A percentile compares a stretch with the other conserved stretches of the same genome.
Conservation (phyloP, 2,329 filamentous ascomycete genomes). For the Alternaria brassicicola region DNA sequence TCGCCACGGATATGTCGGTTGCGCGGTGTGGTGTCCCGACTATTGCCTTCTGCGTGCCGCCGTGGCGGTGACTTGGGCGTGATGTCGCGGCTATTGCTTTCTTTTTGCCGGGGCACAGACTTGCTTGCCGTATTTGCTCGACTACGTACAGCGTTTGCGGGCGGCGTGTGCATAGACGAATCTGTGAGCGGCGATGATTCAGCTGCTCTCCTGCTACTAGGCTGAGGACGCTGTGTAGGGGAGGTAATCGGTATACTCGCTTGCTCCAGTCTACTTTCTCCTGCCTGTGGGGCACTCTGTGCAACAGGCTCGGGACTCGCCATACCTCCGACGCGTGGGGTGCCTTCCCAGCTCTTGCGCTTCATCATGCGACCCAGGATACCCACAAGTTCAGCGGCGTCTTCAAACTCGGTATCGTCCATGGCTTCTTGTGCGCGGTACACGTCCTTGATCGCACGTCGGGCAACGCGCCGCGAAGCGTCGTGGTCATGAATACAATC, state of each 20-base stretch:
- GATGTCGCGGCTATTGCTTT: conserved; percentile 31
- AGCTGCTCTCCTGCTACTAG: conserved; percentile 31
- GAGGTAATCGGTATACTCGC: conserved; percentile 13
- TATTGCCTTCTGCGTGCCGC: conserved; percentile 32
- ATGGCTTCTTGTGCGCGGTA: conserved; percentile 91
- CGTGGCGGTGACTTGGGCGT: conserved; percentile 36
- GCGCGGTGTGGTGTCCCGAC: conserved; percentile 44
- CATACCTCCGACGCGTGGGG: conserved; percentile 42
- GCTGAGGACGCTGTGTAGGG: conserved; percentile 32
- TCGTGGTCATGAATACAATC: conserved; percentile 87
- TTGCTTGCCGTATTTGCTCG: conserved; percentile 39
- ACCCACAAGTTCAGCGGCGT: conserved; percentile 86
- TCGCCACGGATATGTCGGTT: conserved; percentile 37
- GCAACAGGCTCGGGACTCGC: conserved; percentile 37
- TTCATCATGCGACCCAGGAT: conserved; percentile 89
- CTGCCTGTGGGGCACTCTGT: conserved; percentile 22
- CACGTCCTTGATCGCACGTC: conserved; percentile 84
- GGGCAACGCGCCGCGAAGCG: conserved; percentile 75
- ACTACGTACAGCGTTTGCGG: conserved; percentile 31
- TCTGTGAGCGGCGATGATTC: conserved; percentile 35
- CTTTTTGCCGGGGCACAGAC: conserved; percentile 27
- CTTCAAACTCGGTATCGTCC: conserved; percentile 93
- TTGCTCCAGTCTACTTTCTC: too few relatives aligned
- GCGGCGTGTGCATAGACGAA: conserved; percentile 25
- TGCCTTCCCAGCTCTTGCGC: conserved; percentile 56